Conservation (phyloP, 192 early-diverging fungal species). For the Piromyces sp. region DNA sequence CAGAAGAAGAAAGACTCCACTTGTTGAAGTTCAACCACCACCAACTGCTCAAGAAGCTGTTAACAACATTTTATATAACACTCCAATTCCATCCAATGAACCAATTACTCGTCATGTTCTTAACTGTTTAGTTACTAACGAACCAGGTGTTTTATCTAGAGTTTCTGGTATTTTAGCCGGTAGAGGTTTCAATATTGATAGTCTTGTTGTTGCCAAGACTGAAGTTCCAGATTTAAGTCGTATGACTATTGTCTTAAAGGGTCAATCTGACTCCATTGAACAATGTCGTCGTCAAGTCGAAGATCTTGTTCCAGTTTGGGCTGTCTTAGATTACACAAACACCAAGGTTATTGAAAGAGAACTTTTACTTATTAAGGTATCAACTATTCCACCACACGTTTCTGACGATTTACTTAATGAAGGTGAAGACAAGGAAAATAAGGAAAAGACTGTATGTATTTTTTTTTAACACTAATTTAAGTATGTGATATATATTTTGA, state of each 20-base stretch:
- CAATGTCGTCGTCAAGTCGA: constrained; percentile 88
- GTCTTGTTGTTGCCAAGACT: constrained; percentile 87
- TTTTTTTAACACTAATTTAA: too few relatives aligned
- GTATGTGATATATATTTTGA: too few relatives aligned
- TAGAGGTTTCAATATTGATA: constrained; percentile 93
- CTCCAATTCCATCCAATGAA: constrained; percentile 29
- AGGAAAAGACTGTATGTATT: neutral
- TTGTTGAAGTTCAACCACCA: constrained; percentile 11
- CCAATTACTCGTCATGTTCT: constrained; percentile 70
- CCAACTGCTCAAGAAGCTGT: constrained; percentile 86
- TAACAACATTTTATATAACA: constrained; percentile 90
- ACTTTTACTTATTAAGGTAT: constrained; percentile 82
- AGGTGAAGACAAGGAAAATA: neutral
- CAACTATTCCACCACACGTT: constrained; percentile 50
- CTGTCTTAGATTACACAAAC: constrained; percentile 88
- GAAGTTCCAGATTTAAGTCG: constrained; percentile 80
- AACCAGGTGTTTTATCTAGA: constrained; percentile 67
- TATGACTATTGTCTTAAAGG: constrained; percentile 91
- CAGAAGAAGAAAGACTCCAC: neutral
- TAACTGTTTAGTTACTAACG: constrained; percentile 86
- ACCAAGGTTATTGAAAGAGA: constrained; percentile 81
- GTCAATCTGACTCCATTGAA: constrained; percentile 62
- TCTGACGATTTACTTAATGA: constrained; percentile 23
- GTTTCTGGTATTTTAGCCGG: constrained; percentile 73
- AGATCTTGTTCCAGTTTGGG: constrained; percentile 94